Conservation (phyloP, 768 basidiomycete genomes). For the Lyophyllum atratum region DNA sequence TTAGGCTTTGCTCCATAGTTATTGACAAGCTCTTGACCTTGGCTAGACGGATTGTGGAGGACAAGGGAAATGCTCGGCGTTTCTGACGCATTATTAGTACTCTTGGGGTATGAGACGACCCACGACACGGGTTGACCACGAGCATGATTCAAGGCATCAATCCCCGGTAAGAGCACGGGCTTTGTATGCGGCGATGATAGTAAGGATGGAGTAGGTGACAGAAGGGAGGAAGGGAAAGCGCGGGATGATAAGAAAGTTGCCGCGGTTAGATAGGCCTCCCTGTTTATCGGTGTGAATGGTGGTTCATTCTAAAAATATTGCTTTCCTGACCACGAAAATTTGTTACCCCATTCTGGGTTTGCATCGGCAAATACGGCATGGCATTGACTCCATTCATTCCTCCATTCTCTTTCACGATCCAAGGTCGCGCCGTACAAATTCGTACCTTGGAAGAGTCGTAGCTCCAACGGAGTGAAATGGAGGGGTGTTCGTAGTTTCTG, state of each 20-base stretch:
- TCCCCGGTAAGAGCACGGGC: slow-evolving; percentile 83
- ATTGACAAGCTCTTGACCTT: slow-evolving; percentile 72
- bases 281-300: slow-evolving; percentile 28
- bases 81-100: slow-evolving; percentile 12
- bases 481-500: slow-evolving; percentile 68
- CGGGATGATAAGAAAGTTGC: slow-evolving; percentile 84
- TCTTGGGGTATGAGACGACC: slow-evolving; percentile 53
- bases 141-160: slow-evolving; percentile 86
- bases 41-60: slow-evolving; percentile 41
- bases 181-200: slow-evolving; percentile 52
- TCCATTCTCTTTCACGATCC: slow-evolving; percentile 66
- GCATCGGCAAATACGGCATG: slow-evolving; percentile 35
- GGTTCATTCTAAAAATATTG: neutral
- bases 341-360: slow-evolving; percentile 43
- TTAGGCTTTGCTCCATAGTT: slow-evolving; percentile 94
- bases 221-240: slow-evolving; percentile 85
- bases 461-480: slow-evolving; percentile 66
- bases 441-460: slow-evolving; percentile 69
- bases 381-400: slow-evolving; percentile 62
- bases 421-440: slow-evolving; percentile 79
- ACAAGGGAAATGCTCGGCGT: slow-evolving; percentile 61
- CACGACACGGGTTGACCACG: slow-evolving; percentile 83
- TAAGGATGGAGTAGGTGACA: slow-evolving; percentile 59
- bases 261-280: slow-evolving; percentile 72
- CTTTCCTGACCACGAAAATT: slow-evolving; percentile 66